Evolutionary conservation across 2,329 filamentous ascomycete species (phyloP).

Genomic region (Dryadomyces quercus-mongolicae): DNA sequence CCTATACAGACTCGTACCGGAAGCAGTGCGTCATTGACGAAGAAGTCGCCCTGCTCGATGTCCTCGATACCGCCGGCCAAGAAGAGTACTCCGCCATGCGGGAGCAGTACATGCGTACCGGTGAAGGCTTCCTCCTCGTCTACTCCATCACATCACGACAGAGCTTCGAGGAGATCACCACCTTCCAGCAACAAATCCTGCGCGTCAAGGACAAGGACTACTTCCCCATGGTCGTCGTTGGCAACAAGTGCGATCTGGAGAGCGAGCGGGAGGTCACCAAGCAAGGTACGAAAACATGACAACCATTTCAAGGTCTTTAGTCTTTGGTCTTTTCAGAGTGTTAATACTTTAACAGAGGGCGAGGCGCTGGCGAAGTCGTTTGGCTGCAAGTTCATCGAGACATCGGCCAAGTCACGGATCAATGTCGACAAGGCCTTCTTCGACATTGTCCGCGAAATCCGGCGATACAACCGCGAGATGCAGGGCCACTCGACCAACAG

Average conservation of each 20-base stretch:
- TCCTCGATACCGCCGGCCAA: conserved; percentile 94
- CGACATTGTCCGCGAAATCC: conserved; percentile 94
- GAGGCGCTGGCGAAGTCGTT: conserved; percentile 76
- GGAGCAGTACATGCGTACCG: conserved; percentile 99
- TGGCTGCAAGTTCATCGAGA: conserved; percentile 98
- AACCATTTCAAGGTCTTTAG: background rate
- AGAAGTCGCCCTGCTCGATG: conserved; percentile 92
- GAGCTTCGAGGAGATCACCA: conserved; percentile 96
- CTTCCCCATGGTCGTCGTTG: conserved; percentile 97
- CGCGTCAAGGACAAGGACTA: conserved; percentile 99
- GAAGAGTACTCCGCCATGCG: conserved; percentile 99
- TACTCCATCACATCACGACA: conserved; percentile 97
- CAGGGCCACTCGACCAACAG: conserved; percentile 69
- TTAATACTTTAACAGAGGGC: conserved; percentile 55
- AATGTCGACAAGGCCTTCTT: conserved; percentile 98
- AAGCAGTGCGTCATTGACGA: conserved; percentile 99
- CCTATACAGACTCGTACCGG: conserved; percentile 96
- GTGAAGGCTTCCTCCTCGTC: conserved; percentile 93
- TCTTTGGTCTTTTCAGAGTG: no score
- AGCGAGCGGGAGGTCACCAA: conserved; percentile 80
- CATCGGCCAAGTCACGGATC: conserved; percentile 93
- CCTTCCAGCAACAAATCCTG: conserved; percentile 97
- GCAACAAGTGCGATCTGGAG: conserved; percentile 98
- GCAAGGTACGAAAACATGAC: conserved; percentile 55
- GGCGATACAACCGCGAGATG: conserved; percentile 97